These are phyloP conservation scores for Phytophthora idaei DNA, from an alignment of 352 stramenopile genomes.

Conservation along the genomic window DNA sequence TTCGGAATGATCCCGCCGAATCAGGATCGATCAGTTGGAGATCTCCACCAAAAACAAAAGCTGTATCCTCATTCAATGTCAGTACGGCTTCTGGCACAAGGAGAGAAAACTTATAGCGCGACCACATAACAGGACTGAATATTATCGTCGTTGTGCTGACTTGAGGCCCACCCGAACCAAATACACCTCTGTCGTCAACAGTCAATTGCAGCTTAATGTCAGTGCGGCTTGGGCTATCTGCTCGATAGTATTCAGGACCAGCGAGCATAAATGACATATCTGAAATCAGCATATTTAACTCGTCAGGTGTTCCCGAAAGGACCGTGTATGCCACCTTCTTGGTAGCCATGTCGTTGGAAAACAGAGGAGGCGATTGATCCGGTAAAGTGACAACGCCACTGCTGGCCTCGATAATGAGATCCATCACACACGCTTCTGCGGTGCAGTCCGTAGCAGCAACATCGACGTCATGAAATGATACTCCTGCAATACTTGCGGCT, in stretches of 20 bases:
- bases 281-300: constrained; percentile 50
- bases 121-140: constrained; percentile 40
- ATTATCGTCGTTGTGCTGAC: constrained; percentile 41
- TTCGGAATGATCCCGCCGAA: constrained; percentile 19
- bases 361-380: constrained; percentile 14
- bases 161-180: constrained; percentile 55
- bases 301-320: constrained; percentile 35
- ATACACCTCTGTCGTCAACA: constrained; percentile 60
- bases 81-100: constrained; percentile 35
- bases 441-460: constrained; percentile 24
- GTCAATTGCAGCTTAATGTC: constrained; percentile 56
- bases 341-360: constrained; percentile 22
- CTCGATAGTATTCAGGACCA: constrained; percentile 29
- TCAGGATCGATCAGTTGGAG: constrained; percentile 43
- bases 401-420: constrained; percentile 58
- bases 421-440: constrained; percentile 44
- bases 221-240: constrained; percentile 23
- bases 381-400: constrained; percentile 48
- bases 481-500: constrained; percentile 39
- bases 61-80: constrained; percentile 46
- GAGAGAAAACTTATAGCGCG: constrained; percentile 32
- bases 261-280: constrained; percentile 58
- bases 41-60: constrained; percentile 35
- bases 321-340: constrained; percentile 34
- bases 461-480: constrained; percentile 61